Conservation (phyloP, 2,329 filamentous ascomycete genomes). For the Hypomyces perniciosus region DNA sequence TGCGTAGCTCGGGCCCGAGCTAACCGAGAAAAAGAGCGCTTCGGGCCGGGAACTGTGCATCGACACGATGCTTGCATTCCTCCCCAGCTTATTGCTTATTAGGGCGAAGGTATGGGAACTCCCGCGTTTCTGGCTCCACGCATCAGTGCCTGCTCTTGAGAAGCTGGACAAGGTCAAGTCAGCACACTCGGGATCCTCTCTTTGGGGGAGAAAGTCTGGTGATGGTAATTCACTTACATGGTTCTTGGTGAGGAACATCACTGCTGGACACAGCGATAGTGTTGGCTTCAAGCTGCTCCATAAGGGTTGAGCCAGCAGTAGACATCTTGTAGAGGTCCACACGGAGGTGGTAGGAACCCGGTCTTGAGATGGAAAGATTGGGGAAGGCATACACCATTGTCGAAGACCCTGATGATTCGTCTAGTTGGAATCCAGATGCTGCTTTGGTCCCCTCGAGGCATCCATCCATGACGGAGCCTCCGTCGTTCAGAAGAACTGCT, state of each 20-base stretch:
- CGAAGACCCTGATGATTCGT: conserved; percentile 5
- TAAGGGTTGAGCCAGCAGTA: conserved; percentile 9
- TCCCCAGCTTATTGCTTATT: background rate
- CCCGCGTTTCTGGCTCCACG: conserved; percentile 9
- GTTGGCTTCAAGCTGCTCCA: conserved; percentile 16
- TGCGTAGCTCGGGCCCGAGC: too few species aligned
- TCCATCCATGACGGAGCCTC: conserved; percentile 16
- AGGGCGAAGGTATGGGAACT: conserved; percentile 6
- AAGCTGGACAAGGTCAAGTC: conserved; percentile 6
- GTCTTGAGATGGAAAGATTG: conserved; percentile 18
- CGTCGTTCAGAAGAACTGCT: conserved; percentile 17
- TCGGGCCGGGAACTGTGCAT: too few species aligned
- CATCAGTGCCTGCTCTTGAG: conserved; percentile 9
- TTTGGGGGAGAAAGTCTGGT: background rate
- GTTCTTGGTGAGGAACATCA: conserved; percentile 8
- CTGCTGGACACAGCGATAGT: conserved; percentile 14
- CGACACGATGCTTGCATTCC: too few species aligned
- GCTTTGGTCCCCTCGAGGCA: conserved; percentile 16
- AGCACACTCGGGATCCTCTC: background rate
- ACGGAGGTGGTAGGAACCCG: conserved; percentile 22
- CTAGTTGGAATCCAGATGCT: conserved; percentile 15
- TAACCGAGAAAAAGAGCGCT: too few species aligned
- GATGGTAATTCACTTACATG: conserved; percentile 7
- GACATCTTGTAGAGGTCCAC: conserved; percentile 24
- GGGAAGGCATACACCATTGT: conserved; percentile 22